Conservation (phyloP, 306 rosid genomes). For the Castanea sativa region DNA sequence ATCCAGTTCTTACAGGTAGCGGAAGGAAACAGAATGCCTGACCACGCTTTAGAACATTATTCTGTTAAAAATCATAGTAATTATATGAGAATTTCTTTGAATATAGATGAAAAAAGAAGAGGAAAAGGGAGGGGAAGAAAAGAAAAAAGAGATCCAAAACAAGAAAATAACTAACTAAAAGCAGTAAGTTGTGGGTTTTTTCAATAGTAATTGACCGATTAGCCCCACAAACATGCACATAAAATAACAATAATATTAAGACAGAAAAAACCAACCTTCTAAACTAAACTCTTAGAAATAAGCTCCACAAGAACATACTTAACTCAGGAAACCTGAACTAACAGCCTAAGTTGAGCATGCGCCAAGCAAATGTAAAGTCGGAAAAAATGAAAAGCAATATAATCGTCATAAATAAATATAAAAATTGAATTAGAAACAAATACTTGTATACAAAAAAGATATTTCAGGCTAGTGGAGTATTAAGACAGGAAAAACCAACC, state of each 20-base stretch:
- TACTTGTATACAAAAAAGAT: neutral
- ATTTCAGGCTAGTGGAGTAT: neutral
- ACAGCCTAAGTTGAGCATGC: neutral
- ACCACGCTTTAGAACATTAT: constrained; percentile 63
- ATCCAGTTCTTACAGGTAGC: constrained; percentile 89
- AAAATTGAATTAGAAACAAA: neutral
- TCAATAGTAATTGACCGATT: neutral
- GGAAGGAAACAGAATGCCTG: constrained; percentile 97
- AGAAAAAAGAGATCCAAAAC: neutral
- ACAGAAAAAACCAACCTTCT: neutral
- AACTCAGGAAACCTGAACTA: neutral
- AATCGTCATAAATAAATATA: neutral
- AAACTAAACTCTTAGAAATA: neutral
- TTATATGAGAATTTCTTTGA: constrained; percentile 30
- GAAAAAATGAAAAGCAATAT: neutral
- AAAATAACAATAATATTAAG: neutral
- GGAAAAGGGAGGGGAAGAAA: constrained; percentile 14
- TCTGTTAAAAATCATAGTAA: constrained; percentile 55
- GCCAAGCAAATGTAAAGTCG: neutral
- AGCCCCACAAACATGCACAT: neutral
- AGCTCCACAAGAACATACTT: too few species aligned
- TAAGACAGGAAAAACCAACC: neutral
- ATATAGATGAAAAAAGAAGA: constrained; percentile 9
- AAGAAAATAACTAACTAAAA: neutral
- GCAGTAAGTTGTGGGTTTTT: neutral